Percentiles rank a stretch among this genome's conserved stretches.
Evolutionary conservation across 768 basidiomycete species (phyloP).

Genomic region (Russula dissimulans): DNA sequence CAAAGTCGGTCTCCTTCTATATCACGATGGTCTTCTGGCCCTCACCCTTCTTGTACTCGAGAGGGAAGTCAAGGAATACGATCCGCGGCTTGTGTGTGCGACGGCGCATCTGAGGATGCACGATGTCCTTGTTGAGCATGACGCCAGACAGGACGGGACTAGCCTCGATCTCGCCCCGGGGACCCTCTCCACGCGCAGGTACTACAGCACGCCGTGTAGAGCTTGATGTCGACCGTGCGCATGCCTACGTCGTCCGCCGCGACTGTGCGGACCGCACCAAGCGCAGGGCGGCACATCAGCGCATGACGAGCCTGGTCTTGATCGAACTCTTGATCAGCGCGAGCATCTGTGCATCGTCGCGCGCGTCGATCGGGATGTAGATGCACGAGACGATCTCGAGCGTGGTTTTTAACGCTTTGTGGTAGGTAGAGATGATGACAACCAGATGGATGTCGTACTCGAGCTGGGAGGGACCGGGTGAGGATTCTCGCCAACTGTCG

Average conservation of each 20-base stretch:
- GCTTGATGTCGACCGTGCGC: conserved; percentile 94
- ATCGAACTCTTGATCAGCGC: conserved; percentile 96
- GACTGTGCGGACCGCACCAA: conserved; percentile 87
- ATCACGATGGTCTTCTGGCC: conserved; percentile 98
- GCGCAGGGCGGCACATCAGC: conserved; percentile 96
- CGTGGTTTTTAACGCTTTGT: conserved; percentile 88
- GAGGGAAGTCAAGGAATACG: conserved; percentile 83
- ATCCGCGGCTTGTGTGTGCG: conserved; percentile 86
- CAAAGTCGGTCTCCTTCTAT: too few species aligned
- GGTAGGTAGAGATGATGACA: conserved; percentile 97
- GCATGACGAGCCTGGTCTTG: conserved; percentile 95
- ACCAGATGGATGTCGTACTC: conserved; percentile 98
- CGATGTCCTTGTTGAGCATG: conserved; percentile 98
- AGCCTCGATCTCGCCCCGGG: conserved; percentile 98
- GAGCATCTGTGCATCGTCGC: conserved; percentile 88
- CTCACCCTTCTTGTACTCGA: conserved; percentile 99
- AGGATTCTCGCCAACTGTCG: conserved; percentile 86
- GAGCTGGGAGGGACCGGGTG: conserved; percentile 86
- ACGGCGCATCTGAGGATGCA: conserved; percentile 92
- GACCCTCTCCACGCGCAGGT: conserved; percentile 79
- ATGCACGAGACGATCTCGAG: conserved; percentile 82
- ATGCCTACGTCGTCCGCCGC: conserved; percentile 64
- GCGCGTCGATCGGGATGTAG: conserved; percentile 81
- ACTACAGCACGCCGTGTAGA: conserved; percentile 50
- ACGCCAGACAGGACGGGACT: conserved; percentile 81